phyloP scores from a whole-genome alignment of 352 stramenopile genomes.

The Phytophthora chlamydospora region DNA sequence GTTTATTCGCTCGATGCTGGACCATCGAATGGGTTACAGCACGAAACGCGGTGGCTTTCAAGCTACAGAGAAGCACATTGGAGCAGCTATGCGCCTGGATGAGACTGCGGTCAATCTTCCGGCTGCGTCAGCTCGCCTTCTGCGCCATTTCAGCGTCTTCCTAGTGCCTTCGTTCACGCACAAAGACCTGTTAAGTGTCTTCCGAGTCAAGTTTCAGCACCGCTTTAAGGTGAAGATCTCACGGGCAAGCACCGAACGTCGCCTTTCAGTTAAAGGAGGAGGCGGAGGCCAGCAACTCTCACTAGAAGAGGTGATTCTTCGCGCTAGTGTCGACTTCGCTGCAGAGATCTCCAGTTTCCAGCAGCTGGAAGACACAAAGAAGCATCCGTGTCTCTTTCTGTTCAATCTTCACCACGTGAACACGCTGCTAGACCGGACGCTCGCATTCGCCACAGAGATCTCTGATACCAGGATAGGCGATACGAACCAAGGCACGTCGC shows the following conservation, averaged over 20 bases:
- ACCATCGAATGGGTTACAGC: conserved; percentile 50
- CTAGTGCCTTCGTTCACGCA: conserved; percentile 45
- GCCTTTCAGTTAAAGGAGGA: conserved; percentile 9
- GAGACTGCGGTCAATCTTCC: background rate
- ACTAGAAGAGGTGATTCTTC: conserved; percentile 54
- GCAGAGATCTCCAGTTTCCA: conserved; percentile 48
- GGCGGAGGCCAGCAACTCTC: conserved; percentile 31
- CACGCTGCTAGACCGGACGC: conserved; percentile 40
- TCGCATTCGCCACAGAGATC: conserved; percentile 34
- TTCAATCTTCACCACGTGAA: conserved; percentile 69
- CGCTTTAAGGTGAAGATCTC: conserved; percentile 26
- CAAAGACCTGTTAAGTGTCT: conserved; percentile 56
- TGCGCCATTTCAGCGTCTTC: conserved; percentile 64
- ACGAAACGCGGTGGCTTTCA: conserved; percentile 35
- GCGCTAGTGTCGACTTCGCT: conserved; percentile 58
- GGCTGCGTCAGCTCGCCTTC: conserved; percentile 24
- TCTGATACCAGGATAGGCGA: background rate
- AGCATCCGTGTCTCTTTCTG: conserved; percentile 23
- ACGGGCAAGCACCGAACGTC: background rate
- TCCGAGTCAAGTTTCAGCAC: conserved; percentile 47
- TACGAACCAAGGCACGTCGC: conserved; percentile 26
- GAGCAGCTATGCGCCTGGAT: conserved; percentile 41
- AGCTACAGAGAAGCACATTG: conserved; percentile 44
- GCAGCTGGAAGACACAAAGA: conserved; percentile 16
- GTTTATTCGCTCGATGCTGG: conserved; percentile 56